Evolutionary conservation across 1,284 basidiomycete species (phyloP), one percentile per base, ranked within the genome.

Genomic region (Vanrija pseudolonga): DNA sequence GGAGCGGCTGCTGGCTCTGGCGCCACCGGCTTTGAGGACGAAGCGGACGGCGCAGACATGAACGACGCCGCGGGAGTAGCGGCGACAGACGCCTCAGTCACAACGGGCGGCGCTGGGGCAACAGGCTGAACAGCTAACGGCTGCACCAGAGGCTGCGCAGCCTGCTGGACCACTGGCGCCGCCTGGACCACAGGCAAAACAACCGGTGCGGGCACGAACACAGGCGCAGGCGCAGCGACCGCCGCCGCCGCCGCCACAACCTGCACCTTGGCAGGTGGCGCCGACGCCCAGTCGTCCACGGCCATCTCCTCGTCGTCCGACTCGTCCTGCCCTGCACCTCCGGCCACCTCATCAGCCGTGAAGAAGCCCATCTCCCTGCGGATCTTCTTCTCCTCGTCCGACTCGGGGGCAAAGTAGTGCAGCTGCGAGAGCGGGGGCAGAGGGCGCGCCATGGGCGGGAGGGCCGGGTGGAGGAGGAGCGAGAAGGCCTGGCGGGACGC

Each of bases 371-470:
- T 49, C 28, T 64, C 68, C 15, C 50, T 42, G 15, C 71, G 40
- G 20, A 69, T 37, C 49, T 62, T 62, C 32, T 50, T 55, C 53
- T 74, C 72, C 36, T 68, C 70, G 23, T 68, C 70, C 11, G 53
- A 61, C 53, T 72, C 70, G n/a, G 60, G 54, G 9, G 60, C 58
- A 47, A 73, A 72, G 52, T 62, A 63, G 50, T 73, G 67, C 26
- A 74, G 55, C 41, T 66, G 60, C 23, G 60, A 49, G 2, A 74
- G 53, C 8, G 69, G 62, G 2, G 72, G 71, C 22, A 60, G 47
- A 0, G 67, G 62, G 37, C 72, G 62, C 11, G 57, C 44, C 39
- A 70, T 46, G 3, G 72, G 66, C 24, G 72, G 72, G 5, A 70
- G 51, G 11, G 60, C 50, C 4, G 72, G 71, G 55, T 74, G 71